phyloP scores from a whole-genome alignment of 371 early-diverging fungal species.

The Batrachochytrium dendrobatidis region DNA sequence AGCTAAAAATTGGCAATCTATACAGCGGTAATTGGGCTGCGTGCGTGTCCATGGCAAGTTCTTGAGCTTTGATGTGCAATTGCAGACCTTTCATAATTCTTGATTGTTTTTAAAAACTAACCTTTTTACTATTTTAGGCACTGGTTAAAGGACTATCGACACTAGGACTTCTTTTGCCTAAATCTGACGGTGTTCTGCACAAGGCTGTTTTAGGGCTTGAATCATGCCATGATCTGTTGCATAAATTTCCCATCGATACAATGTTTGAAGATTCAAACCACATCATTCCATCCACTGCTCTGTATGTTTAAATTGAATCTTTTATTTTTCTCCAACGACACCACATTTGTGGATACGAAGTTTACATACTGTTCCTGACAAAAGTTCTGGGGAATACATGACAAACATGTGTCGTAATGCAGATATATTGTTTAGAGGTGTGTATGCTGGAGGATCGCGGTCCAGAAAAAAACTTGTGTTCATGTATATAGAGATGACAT shows the following conservation, averaged over 20 bases:
- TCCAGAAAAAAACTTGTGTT: background rate
- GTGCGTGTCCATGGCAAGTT: background rate
- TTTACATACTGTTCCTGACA: background rate
- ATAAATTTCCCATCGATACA: background rate
- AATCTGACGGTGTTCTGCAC: background rate
- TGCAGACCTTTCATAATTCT: no score
- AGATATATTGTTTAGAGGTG: background rate
- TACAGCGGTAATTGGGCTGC: background rate
- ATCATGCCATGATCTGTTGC: background rate
- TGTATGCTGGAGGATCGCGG: background rate
- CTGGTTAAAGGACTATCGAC: background rate
- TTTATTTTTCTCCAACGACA: background rate
- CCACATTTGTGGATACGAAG: background rate
- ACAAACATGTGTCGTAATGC: background rate
- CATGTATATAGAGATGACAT: background rate
- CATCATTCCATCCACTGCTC: background rate
- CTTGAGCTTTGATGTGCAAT: background rate
- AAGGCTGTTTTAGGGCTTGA: background rate
- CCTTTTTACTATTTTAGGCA: no score
- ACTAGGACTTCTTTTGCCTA: background rate
- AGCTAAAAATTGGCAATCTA: background rate
- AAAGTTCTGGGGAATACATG: background rate
- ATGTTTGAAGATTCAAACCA: background rate
- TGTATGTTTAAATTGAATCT: background rate
- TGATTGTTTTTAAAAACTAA: no score